phyloP scores from a whole-genome alignment of 306 rosid genomes.

The Quercus agrifolia region DNA sequence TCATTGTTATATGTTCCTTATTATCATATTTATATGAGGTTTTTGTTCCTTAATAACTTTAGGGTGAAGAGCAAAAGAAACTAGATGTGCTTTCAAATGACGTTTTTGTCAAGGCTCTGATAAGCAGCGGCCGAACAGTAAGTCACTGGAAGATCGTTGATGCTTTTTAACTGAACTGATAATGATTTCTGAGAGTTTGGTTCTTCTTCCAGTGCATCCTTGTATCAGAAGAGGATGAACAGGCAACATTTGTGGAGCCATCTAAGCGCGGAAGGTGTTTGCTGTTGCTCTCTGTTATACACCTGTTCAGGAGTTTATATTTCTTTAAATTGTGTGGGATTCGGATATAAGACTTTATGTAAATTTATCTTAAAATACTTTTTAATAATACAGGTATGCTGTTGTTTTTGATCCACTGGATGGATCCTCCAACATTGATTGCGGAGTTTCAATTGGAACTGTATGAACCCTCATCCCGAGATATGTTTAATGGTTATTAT shows the following conservation, averaged over 20 bases:
- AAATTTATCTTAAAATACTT: neutral
- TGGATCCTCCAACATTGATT: slow-evolving; percentile 80
- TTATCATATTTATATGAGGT: slow-evolving; percentile 1
- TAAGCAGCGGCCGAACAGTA: slow-evolving; percentile 94
- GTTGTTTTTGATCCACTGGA: slow-evolving; percentile 87
- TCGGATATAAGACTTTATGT: neutral
- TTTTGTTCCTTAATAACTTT: slow-evolving; percentile 16
- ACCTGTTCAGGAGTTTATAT: neutral
- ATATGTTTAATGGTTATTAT: neutral
- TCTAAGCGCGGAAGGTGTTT: slow-evolving; percentile 51
- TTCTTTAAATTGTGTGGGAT: neutral
- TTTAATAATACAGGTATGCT: slow-evolving; percentile 55
- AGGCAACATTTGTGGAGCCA: slow-evolving; percentile 74
- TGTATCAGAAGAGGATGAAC: slow-evolving; percentile 98
- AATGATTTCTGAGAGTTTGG: slow-evolving; percentile 25
- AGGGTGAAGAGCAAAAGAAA: slow-evolving; percentile 99
- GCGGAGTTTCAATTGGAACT: slow-evolving; percentile 98
- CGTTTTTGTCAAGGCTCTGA: slow-evolving; percentile 86
- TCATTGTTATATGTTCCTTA: neutral
- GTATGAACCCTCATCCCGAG: slow-evolving; percentile 32
- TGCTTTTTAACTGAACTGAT: slow-evolving; percentile 3
- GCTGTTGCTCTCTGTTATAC: neutral
- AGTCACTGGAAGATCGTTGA: slow-evolving; percentile 27
- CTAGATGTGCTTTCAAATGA: slow-evolving; percentile 95
- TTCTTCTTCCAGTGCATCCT: slow-evolving; percentile 62